Base-by-base conservation (phyloP, 2,329 filamentous ascomycete genomes). In the Scytalidium sp. region DNA sequence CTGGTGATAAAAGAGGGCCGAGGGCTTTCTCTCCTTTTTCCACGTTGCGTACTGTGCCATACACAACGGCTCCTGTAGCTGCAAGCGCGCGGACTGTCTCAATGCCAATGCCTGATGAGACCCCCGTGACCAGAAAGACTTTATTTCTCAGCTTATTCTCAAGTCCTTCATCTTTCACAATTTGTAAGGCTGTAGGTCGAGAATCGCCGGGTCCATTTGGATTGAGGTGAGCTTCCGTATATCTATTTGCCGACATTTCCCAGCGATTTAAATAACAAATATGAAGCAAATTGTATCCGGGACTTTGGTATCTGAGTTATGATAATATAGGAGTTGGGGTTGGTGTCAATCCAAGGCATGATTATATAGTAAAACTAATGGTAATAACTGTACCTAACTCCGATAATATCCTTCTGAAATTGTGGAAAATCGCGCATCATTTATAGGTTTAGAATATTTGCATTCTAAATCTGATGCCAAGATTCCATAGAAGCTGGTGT, bases 101-200 rank as follows among this genome's bases (percentile, higher is more conserved):
- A 22, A 70, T 62, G 5, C 67, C 67, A 22, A 70, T 52, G 43
- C 69, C 69, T 6, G 69, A 69, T 15, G 64, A 68, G 42, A 69
- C 72, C 20, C 72, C 69, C 6, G 71, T 63, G n/a, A 67, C 54
- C 20, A 74, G 54, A 40, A 70, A 58, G 22, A 67, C 62, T 55
- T 70, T 72, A 44, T 62, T 68, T 4, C 41, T 23, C 9, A 67
- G 56, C 19, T 60, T 59, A 22, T 50, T 56, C 11, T 57, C 45
- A 7, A 64, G 41, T 2, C 48, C 53, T 45, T 67, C 60, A 45
- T 70, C 64, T 22, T 66, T 41, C 44, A 70, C 49, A 40, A 69
- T 63, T 43, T 69, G 62, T 2, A 64, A 17, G 2, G 64, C 65
- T 1, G 63, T 67, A 2, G 64, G 64, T 7, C 66, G 60, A 8